A percentile compares a stretch with the other conserved stretches of the same genome.
Conservation (phyloP, 768 basidiomycete genomes). For the Coprinopsis marcescibilis region DNA sequence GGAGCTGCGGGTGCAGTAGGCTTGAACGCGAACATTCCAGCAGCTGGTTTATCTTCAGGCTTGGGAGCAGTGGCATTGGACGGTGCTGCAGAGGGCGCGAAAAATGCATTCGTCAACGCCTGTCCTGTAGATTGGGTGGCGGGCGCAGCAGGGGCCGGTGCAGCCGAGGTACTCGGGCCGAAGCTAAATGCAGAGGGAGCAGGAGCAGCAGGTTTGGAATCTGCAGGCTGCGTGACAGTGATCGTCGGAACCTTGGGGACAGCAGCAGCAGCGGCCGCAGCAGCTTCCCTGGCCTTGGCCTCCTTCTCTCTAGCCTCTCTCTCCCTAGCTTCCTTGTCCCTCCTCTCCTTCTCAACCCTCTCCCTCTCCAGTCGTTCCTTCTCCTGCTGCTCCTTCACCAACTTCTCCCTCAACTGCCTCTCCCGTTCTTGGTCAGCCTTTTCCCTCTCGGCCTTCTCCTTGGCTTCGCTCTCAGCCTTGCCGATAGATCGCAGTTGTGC, state of each 20-base stretch:
- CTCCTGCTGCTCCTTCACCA: conserved; percentile 22
- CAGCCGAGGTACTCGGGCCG: background rate
- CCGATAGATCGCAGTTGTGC: conserved; percentile 55
- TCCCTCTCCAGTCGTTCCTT: conserved; percentile 19
- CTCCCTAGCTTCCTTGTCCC: conserved; percentile 15
- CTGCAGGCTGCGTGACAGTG: conserved; percentile 21
- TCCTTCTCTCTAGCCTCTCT: conserved; percentile 17
- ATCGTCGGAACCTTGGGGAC: conserved; percentile 11
- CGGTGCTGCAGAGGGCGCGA: background rate
- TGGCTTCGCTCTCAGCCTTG: conserved; percentile 35
- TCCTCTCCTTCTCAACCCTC: conserved; percentile 19
- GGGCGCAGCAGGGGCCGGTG: background rate
- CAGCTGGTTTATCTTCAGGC: background rate
- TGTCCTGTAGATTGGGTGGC: background rate
- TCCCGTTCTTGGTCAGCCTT: too few species aligned
- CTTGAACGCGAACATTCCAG: conserved; percentile 9
- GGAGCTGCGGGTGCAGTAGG: conserved; percentile 10
- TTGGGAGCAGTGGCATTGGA: background rate
- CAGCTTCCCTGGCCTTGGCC: conserved; percentile 2
- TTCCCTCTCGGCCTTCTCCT: conserved; percentile 31
- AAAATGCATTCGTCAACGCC: background rate
- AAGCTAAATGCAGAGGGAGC: conserved; percentile 6
- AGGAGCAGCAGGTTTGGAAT: conserved; percentile 5
- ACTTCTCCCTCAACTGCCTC: conserved; percentile 28
- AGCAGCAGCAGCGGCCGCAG: conserved; percentile 10